Evolutionary conservation across 75 land plant species (phyloP), one percentile per base, ranked within the genome.

Genomic region (Pinus albicaulis): DNA sequence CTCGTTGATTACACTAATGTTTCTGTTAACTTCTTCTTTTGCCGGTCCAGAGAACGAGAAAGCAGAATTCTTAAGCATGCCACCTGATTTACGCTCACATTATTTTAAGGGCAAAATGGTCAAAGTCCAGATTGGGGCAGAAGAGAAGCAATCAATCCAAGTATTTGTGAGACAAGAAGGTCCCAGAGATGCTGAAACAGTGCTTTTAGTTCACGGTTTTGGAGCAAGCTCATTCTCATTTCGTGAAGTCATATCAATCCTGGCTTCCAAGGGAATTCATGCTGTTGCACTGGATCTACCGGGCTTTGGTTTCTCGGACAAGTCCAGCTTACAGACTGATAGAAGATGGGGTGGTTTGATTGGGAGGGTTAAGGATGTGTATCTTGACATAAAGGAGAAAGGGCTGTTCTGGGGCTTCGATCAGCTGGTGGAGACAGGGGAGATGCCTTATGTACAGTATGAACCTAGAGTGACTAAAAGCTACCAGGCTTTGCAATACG

Each of bases 331-430:
- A 23, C 82, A 76, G 80, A 85, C 72, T 52, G 75, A 53, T 22
- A 71, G 68, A 59, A 66, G 76, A 56, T 23, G 38, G 48, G 15
- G 60, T 74, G 73, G 78, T 68, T 81, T 89, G 63, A 64, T 81
- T 77, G 82, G 74, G 23, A 72, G 73, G 76, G n/a, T 86, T 68
- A 56, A 77, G 74, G 82, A 81, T 15, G 83, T 86, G 36, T 91
- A 84, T 68, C 44, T 57, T 24, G 86, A 88, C n/a, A 93, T 93
- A 55, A 75, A 69, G 36, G 98, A 95, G 71, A 88, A 93, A 83
- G 98, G 97, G 7, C 14, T 93, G 38, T 89, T 92, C 74, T 93
- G 94, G 92, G 89, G 90, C 19, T 88, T 94, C 68, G 94, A 95
- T 86, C 81, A 90, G 80, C 66, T 93, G 26, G 73, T 89, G 66